A percentile compares a stretch with the other conserved stretches of the same genome.
Evolutionary conservation across 1,139 yeast genomes (phyloP).

Genomic region (Kodamaea sp.): DNA sequence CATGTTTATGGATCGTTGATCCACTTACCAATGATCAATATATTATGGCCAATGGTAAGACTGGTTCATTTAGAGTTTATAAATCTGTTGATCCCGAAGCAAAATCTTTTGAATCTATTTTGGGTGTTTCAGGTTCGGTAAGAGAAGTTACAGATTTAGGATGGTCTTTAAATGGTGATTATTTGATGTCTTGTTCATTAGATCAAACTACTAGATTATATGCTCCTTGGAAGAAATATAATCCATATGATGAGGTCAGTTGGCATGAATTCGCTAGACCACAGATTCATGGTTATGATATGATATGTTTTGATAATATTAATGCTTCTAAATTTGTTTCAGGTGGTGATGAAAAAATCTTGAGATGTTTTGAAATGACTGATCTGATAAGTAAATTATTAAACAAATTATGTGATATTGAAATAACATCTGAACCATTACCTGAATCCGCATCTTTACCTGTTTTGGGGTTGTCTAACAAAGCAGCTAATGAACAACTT

Average conservation of each 20-base stretch:
- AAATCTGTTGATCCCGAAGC: constrained; percentile 29
- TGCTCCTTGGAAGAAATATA: constrained; percentile 52
- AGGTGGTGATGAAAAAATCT: constrained; percentile 93
- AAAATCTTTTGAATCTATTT: constrained; percentile 47
- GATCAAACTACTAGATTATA: constrained; percentile 92
- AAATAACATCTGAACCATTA: constrained; percentile 25
- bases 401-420: constrained; percentile 49
- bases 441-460: constrained; percentile 90
- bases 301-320: constrained; percentile 76
- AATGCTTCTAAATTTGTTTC: constrained; percentile 68
- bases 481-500: constrained; percentile 58
- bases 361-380: constrained; percentile 91
- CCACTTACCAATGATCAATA: constrained; percentile 35
- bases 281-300: constrained; percentile 97
- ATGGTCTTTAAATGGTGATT: constrained; percentile 72
- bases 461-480: constrained; percentile 89
- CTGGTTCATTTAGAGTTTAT: constrained; percentile 92
- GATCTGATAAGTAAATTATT: constrained; percentile 66
- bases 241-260: constrained; percentile 16
- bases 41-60: constrained; percentile 78
- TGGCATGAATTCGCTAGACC: constrained; percentile 97
- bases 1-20: constrained; percentile 70
- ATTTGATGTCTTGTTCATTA: constrained; percentile 68
- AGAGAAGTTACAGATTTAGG: constrained; percentile 72
- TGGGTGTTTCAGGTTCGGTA: constrained; percentile 76